phyloP scores from a whole-genome alignment of 352 stramenopile genomes.

The Phytopythium delawarense region DNA sequence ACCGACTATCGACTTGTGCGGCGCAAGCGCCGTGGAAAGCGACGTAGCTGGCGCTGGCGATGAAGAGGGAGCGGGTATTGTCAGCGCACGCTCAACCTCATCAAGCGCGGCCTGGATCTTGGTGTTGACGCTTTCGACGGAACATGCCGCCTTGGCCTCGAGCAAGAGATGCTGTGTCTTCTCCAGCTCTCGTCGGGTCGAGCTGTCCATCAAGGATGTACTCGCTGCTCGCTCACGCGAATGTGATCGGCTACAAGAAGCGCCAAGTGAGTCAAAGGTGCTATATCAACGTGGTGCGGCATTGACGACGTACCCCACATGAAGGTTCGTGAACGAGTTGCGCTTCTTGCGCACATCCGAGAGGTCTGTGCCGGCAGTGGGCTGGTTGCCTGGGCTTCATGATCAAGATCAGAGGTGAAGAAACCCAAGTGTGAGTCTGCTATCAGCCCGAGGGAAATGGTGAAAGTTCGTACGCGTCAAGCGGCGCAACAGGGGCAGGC shows the following conservation, averaged over 20 bases:
- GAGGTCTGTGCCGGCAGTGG: conserved; percentile 4
- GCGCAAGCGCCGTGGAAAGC: not conserved
- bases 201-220: conserved; percentile 9
- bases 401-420: not conserved
- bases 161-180: conserved; percentile 45
- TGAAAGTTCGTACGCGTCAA: conserved; percentile 25
- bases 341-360: conserved; percentile 23
- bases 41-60: not conserved
- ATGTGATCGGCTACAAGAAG: not conserved
- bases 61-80: conserved; percentile 1
- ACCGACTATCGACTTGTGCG: not conserved
- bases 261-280: not conserved
- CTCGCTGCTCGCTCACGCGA: conserved; percentile 4
- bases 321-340: conserved; percentile 48
- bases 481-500: conserved; percentile 18
- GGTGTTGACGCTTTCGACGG: conserved; percentile 25
- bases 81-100: conserved; percentile 41
- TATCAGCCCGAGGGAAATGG: not conserved
- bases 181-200: conserved; percentile 45
- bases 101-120: conserved; percentile 47
- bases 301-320: conserved; percentile 36
- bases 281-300: not conserved
- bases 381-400: conserved; percentile 9
- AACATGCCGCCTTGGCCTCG: conserved; percentile 44
- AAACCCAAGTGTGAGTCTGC: not conserved